Evolutionary conservation across 495 filamentous ascomycete genomes (phyloP).

Genomic region (Xylaria nigripes): DNA sequence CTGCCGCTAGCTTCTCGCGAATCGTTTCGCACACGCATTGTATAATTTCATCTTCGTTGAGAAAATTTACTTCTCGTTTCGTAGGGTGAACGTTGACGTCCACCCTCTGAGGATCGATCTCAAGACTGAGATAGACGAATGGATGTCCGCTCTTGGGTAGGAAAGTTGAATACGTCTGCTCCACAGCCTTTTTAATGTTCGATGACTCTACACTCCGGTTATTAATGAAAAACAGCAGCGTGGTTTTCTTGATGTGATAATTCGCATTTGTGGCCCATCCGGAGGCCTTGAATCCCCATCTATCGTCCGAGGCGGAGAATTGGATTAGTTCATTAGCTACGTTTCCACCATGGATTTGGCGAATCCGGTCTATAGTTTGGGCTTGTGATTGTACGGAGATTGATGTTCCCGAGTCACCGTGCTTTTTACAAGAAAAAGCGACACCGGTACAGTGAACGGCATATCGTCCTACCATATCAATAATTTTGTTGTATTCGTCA

Average conservation of each 20-base stretch:
- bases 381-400: constrained; percentile 69
- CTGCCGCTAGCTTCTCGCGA: constrained; percentile 68
- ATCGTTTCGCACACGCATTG: constrained; percentile 80
- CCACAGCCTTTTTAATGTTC: constrained; percentile 78
- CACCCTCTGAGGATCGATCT: constrained; percentile 86
- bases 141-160: constrained; percentile 93
- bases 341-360: constrained; percentile 77
- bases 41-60: constrained; percentile 96
- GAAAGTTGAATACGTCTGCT: constrained; percentile 84
- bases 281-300: constrained; percentile 73
- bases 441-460: constrained; percentile 90
- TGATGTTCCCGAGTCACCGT: constrained; percentile 75
- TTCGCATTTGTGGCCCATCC: constrained; percentile 91
- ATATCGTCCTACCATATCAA: constrained; percentile 89
- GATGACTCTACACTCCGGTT: constrained; percentile 93
- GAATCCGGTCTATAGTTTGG: constrained; percentile 69
- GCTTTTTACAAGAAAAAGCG: constrained; percentile 93
- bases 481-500: constrained; percentile 96
- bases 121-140: constrained; percentile 85
- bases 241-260: constrained; percentile 87
- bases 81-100: constrained; percentile 99
- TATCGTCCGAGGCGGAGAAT: constrained; percentile 61
- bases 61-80: constrained; percentile 95
- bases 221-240: constrained; percentile 90
- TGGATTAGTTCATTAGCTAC: constrained; percentile 87